phyloP scores from a whole-genome alignment of 495 filamentous ascomycete genomes.

The Haplographium delicatum region DNA sequence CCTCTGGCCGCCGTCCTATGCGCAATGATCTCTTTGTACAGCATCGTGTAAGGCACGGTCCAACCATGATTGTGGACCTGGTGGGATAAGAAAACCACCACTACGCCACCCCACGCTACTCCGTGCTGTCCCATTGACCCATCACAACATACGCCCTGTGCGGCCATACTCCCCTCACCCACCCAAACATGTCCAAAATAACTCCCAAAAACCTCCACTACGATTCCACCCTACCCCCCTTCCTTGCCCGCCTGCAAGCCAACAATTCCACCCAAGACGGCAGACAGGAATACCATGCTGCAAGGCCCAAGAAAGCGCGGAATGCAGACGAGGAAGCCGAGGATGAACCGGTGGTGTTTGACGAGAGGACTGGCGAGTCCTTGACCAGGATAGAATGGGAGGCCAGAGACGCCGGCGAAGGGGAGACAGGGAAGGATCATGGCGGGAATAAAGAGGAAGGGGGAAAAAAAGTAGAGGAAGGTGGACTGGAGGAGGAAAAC shows the following conservation, averaged over 20 bases:
- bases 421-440: conserved; percentile 7
- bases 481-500: conserved; percentile 8
- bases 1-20: too few species aligned
- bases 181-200: conserved; percentile 32
- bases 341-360: conserved; percentile 35
- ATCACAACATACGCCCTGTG: not conserved
- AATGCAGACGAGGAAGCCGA: conserved; percentile 26
- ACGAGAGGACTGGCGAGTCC: conserved; percentile 31
- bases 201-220: conserved; percentile 51
- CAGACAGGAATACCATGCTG: conserved; percentile 25
- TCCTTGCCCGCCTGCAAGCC: conserved; percentile 46
- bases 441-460: too few species aligned
- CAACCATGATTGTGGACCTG: too few species aligned
- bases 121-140: too few species aligned
- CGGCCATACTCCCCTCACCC: not conserved
- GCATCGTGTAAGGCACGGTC: too few species aligned
- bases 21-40: too few species aligned
- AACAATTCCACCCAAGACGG: conserved; percentile 28
- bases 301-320: conserved; percentile 25
- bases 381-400: conserved; percentile 33
- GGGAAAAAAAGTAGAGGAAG: conserved; percentile 3
- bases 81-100: too few species aligned
- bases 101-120: too few species aligned
- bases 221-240: conserved; percentile 44
- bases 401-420: conserved; percentile 12